Evolutionary conservation across 2,329 filamentous ascomycete species (phyloP), one percentile per base, ranked within the genome.

Genomic region (Fusarium circinatum): DNA sequence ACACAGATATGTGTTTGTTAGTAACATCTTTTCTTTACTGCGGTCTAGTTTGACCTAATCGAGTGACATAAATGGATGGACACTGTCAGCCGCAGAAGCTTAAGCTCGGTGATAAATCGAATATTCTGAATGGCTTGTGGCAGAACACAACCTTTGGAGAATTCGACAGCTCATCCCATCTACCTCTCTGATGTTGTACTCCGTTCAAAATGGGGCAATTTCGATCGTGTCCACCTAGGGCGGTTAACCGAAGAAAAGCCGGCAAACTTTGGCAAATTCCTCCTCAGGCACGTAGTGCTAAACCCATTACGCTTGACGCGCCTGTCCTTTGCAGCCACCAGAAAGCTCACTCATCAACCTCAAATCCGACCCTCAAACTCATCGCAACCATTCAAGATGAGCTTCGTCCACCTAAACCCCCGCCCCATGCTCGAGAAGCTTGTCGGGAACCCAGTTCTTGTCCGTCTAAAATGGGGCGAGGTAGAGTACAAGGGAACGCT

Each of bases 391-490:
- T 65, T 13, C 74, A 80, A 70, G 42, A 83, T 83, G 82, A 83
- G 82, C 70, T 97, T 97, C 86, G 92, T 97, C 83, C 96, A 96
- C 74, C 88, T 98, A 80, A 99, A 99, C 89, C 96, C 96, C 81
- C 94, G 96, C 83, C 96, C 96, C 48, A 95, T 98, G 89, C 93
- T 99, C 82, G 95, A 98, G 87, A 92, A 92, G 81, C 91, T 98
- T 48, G 93, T 99, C 85, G 93, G 97, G 86, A 93, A 97, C 83
- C 90, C 96, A 80, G 92, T 99, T 80, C 88, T 95, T 73, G 93
- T 99, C 74, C 94, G 95, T 79, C 89, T 99, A 75, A 99, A 99
- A 89, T 99, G 96, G 96, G 95, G 94, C 78, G 92, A 98, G 84
- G 96, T 94, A 68, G 96, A 99, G 84, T 99, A 99, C 89, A 97